These are phyloP conservation scores for Verbascum thapsus DNA, from an alignment of 257 asterid species.

Conservation along the genomic window DNA sequence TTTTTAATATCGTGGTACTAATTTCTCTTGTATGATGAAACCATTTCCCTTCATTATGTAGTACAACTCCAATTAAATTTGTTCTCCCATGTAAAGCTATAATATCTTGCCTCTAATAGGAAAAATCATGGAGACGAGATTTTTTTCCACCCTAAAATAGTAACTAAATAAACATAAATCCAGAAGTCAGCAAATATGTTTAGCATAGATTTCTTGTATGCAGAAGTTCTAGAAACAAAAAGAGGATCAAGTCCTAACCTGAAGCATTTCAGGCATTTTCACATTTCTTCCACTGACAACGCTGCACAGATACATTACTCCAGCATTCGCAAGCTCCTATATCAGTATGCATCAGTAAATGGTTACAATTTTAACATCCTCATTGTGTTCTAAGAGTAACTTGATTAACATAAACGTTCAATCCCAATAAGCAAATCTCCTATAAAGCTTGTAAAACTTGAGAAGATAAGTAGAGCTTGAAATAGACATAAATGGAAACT, in stretches of 20 bases:
- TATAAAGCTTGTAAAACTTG: conserved; percentile 3
- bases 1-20: not conserved
- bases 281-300: conserved; percentile 54
- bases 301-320: conserved; percentile 70
- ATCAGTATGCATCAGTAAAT: conserved; percentile 21
- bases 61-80: not conserved
- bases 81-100: conserved; percentile 4
- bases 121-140: not conserved
- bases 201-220: not conserved
- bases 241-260: conserved; percentile 43
- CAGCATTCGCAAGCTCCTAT: conserved; percentile 74
- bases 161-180: not conserved
- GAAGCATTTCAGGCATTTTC: conserved; percentile 65
- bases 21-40: conserved; percentile 7
- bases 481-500: not conserved
- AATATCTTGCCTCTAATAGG: not conserved
- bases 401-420: not conserved
- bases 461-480: conserved; percentile 4
- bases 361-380: conserved; percentile 7
- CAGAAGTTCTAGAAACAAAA: conserved; percentile 6
- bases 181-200: not conserved
- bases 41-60: not conserved
- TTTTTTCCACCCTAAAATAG: not conserved
- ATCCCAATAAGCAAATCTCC: not conserved
- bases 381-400: not conserved